Conservation (phyloP, 2,329 filamentous ascomycete genomes). For the Paracamarosporium sp. region DNA sequence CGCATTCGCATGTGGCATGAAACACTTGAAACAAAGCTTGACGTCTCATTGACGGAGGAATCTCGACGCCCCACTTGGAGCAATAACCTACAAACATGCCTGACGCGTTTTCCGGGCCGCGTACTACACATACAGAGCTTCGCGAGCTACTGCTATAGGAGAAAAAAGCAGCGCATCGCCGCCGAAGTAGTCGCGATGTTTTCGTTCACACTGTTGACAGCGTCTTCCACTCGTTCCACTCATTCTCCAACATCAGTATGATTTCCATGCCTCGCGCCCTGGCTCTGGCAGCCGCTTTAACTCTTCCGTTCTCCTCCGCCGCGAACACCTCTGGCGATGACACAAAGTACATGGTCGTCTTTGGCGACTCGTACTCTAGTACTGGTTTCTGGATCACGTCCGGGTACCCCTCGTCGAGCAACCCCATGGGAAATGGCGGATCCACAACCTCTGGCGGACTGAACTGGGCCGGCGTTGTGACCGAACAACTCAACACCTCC, state of each 20-base stretch:
- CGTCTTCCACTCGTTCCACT: not conserved
- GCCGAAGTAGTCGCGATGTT: not conserved
- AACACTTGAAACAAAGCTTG: not conserved
- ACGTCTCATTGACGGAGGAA: not conserved
- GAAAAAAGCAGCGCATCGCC: not conserved
- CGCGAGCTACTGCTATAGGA: not conserved
- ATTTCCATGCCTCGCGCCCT: not conserved
- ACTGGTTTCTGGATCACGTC: conserved; percentile 24
- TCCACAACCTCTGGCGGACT: conserved; percentile 24
- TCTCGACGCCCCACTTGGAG: not conserved
- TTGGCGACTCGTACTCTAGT: conserved; percentile 28
- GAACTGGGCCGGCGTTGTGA: conserved; percentile 28
- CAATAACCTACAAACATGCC: conserved; percentile 1
- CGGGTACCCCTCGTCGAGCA: conserved; percentile 21
- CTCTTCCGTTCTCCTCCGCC: not conserved
- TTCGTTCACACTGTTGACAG: not conserved
- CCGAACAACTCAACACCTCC: conserved; percentile 21
- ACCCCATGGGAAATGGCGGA: conserved; percentile 30
- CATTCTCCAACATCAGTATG: not conserved
- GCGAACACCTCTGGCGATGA: not conserved
- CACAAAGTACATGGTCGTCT: conserved; percentile 12
- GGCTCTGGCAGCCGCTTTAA: not conserved
- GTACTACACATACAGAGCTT: not conserved
- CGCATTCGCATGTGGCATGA: not conserved
- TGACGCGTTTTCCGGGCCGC: not conserved